These are phyloP conservation scores for Rhizopogon sp. DNA, from an alignment of 768 basidiomycete genomes.

Conservation along the genomic window DNA sequence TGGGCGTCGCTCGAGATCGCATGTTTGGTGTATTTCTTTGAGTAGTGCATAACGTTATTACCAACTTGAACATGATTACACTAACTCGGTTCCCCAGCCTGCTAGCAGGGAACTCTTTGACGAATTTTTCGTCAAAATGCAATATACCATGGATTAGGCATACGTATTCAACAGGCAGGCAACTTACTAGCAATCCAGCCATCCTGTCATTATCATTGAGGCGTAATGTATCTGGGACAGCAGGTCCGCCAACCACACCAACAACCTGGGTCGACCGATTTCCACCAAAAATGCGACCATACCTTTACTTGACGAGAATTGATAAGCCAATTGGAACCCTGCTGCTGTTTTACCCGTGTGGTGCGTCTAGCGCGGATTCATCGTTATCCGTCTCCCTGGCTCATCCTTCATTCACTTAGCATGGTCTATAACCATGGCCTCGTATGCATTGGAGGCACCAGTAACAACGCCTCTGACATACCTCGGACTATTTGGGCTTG, in stretches of 20 bases:
- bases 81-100: neutral
- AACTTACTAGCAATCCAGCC: too few species aligned
- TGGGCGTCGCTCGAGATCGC: too few species aligned
- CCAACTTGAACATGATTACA: neutral
- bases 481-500: slow-evolving; percentile 78
- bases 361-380: slow-evolving; percentile 40
- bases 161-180: neutral
- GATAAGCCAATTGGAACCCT: slow-evolving; percentile 97
- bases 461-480: slow-evolving; percentile 68
- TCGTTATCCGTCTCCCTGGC: neutral
- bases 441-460: slow-evolving; percentile 71
- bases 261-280: slow-evolving; percentile 65
- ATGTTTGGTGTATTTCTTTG: too few species aligned
- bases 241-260: slow-evolving; percentile 10
- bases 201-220: slow-evolving; percentile 1
- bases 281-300: slow-evolving; percentile 62
- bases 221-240: slow-evolving; percentile 9
- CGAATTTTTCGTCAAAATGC: neutral
- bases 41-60: too few species aligned
- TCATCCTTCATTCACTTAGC: slow-evolving; percentile 43
- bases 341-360: slow-evolving; percentile 89
- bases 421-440: slow-evolving; percentile 98
- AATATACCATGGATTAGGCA: neutral
- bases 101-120: neutral
- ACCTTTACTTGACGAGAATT: slow-evolving; percentile 79